Evolutionary conservation across 2,329 filamentous ascomycete genomes (phyloP).

Genomic region (Nakataea oryzae): DNA sequence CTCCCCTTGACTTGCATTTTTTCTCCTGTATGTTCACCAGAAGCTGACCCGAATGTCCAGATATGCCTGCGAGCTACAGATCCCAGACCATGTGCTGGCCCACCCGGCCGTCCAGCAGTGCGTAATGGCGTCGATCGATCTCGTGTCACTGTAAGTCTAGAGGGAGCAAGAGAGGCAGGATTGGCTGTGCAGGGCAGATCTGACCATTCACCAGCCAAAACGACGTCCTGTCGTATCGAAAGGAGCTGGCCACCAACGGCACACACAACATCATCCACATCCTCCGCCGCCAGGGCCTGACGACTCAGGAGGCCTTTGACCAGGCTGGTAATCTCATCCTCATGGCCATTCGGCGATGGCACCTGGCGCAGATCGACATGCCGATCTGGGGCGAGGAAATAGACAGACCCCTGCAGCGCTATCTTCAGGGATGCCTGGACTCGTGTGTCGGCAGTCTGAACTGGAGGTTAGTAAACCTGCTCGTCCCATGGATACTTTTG

Average conservation of each 20-base stretch:
- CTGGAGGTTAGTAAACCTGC: neutral
- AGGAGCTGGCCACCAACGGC: neutral
- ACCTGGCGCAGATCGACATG: neutral
- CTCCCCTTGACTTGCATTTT: neutral
- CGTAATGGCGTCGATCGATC: neutral
- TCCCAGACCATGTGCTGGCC: neutral
- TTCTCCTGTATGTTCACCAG: neutral
- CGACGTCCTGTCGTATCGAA: conserved; percentile 1
- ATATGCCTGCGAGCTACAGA: conserved; percentile 1
- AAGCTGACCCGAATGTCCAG: neutral
- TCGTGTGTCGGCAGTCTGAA: neutral
- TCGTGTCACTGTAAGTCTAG: neutral
- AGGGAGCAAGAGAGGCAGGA: neutral
- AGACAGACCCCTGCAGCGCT: neutral
- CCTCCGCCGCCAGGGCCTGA: neutral
- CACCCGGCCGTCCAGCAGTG: neutral
- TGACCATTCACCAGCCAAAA: neutral
- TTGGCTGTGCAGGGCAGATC: neutral
- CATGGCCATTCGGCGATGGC: neutral
- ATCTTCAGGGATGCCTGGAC: neutral
- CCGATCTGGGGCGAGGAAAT: conserved; percentile 1
- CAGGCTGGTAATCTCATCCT: neutral
- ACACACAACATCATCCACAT: conserved; percentile 1
- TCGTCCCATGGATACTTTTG: neutral
- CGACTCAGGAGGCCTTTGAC: neutral